Percentiles rank a stretch among this genome's conserved stretches.
Conservation (phyloP, 345 rosid species). For the Orychophragmus violaceus region DNA sequence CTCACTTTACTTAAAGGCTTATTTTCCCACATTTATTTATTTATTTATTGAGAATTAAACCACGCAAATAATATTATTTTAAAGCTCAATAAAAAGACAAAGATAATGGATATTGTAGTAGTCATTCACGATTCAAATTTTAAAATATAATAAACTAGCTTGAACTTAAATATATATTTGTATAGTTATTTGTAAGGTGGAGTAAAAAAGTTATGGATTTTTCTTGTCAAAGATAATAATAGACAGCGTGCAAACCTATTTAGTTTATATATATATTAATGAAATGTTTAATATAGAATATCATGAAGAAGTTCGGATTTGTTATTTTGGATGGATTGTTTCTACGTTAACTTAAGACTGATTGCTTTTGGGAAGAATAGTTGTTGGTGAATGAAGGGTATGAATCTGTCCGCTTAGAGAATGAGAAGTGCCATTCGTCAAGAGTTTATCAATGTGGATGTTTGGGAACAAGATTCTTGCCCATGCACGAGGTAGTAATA, state of each 20-base stretch:
- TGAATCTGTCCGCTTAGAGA: too few relatives aligned
- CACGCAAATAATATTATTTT: conserved; percentile 3
- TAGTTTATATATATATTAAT: neutral
- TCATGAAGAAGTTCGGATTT: neutral
- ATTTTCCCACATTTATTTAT: neutral
- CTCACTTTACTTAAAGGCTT: conserved; percentile 25
- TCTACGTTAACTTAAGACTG: too few relatives aligned
- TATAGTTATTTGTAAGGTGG: neutral
- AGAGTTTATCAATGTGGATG: too few relatives aligned
- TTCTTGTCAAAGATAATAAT: neutral
- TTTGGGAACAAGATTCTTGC: too few relatives aligned
- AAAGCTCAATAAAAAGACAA: neutral
- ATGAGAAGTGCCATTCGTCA: too few relatives aligned
- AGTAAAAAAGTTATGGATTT: neutral
- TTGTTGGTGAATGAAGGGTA: too few relatives aligned
- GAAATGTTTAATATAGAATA: conserved; percentile 1
- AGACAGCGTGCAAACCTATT: conserved; percentile 6
- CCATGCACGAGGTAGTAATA: too few relatives aligned
- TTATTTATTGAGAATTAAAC: neutral
- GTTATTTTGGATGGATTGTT: too few relatives aligned
- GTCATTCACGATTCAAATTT: neutral
- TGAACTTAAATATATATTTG: neutral
- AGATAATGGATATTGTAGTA: neutral
- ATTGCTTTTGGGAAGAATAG: too few relatives aligned
- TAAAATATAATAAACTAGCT: neutral